Evolutionary conservation across 2,329 filamentous ascomycete genomes (phyloP).

Genomic region (Ophiostoma triangulosporum): DNA sequence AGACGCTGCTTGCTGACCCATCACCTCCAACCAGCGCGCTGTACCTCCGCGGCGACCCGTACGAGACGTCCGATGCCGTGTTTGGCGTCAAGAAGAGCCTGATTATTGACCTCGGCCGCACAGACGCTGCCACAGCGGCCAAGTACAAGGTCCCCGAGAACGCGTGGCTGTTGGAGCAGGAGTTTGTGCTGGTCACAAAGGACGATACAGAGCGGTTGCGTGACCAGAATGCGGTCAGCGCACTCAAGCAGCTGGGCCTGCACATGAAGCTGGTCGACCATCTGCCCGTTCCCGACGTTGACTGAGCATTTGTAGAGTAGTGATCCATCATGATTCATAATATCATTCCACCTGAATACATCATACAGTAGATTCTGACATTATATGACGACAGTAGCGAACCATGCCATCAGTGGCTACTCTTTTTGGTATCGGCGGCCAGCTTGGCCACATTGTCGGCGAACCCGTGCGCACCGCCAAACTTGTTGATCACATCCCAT

Average conservation of each 20-base stretch:
- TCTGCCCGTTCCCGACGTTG: conserved; percentile 57
- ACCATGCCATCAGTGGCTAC: conserved; percentile 1
- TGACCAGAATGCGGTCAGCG: conserved; percentile 49
- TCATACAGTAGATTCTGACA: too few species aligned
- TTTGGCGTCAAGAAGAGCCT: conserved; percentile 78
- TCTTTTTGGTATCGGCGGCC: conserved; percentile 4
- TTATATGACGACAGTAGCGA: not conserved
- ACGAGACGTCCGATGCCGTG: conserved; percentile 72
- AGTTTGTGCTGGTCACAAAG: conserved; percentile 66
- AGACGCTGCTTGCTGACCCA: too few species aligned
- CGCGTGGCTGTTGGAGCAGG: conserved; percentile 50
- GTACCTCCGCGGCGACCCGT: conserved; percentile 65
- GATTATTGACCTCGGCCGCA: conserved; percentile 48
- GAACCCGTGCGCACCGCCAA: conserved; percentile 45
- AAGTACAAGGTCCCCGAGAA: conserved; percentile 52
- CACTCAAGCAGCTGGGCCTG: conserved; percentile 51
- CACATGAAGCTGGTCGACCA: conserved; percentile 64
- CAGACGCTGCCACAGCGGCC: conserved; percentile 36
- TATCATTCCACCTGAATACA: not conserved
- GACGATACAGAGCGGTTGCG: conserved; percentile 54
- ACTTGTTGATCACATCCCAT: conserved; percentile 30
- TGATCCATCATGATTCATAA: not conserved
- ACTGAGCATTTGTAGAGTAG: conserved; percentile 19
- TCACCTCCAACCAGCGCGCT: conserved; percentile 40
- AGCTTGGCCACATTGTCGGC: conserved; percentile 31